phyloP scores from a whole-genome alignment of 345 rosid genomes.

The Euphorbia tirucalli region DNA sequence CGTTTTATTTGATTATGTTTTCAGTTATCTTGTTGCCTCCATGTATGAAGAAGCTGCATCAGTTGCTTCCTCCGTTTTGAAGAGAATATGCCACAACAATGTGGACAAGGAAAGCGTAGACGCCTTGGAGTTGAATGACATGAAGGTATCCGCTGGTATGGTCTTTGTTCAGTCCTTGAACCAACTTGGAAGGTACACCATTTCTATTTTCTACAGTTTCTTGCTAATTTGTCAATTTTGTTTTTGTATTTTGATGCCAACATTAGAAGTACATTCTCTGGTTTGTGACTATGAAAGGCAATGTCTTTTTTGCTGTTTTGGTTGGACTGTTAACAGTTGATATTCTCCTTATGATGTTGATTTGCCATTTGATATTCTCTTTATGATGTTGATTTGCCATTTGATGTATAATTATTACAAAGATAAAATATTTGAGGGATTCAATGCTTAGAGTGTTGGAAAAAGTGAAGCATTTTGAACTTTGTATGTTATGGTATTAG shows the following conservation, averaged over 20 bases:
- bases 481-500: neutral
- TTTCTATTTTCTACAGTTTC: neutral
- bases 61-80: constrained; percentile 51
- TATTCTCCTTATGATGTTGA: neutral
- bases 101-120: constrained; percentile 22
- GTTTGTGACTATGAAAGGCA: neutral
- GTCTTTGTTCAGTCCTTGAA: constrained; percentile 78
- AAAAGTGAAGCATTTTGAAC: neutral
- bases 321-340: neutral
- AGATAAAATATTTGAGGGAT: neutral
- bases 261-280: neutral
- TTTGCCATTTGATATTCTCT: too few relatives aligned
- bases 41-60: constrained; percentile 74
- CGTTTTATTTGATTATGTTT: neutral
- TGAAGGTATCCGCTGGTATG: constrained; percentile 72
- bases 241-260: too few relatives aligned
- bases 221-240: neutral
- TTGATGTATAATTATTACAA: neutral
- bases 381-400: too few relatives aligned
- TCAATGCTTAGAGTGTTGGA: neutral
- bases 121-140: constrained; percentile 36
- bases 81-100: constrained; percentile 19
- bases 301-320: neutral
- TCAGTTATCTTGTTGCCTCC: constrained; percentile 74
- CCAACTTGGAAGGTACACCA: constrained; percentile 49